phyloP scores from a whole-genome alignment of 1,284 basidiomycete species.

The Acaromyces ingoldii region DNA sequence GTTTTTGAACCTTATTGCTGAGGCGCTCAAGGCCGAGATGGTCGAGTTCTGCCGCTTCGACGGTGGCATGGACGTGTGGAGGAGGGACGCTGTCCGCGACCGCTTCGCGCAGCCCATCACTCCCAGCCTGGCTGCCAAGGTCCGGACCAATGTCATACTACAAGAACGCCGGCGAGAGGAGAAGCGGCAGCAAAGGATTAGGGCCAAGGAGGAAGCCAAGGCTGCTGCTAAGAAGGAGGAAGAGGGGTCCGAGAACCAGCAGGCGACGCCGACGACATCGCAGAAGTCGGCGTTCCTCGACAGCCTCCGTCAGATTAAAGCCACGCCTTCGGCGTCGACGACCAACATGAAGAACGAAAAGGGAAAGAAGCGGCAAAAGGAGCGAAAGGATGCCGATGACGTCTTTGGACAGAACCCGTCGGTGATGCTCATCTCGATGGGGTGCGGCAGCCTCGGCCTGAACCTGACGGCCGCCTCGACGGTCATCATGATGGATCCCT shows the following conservation, averaged over 20 bases:
- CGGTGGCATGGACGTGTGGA: slow-evolving; percentile 70
- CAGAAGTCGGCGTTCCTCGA: too few species aligned
- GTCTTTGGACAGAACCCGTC: slow-evolving; percentile 54
- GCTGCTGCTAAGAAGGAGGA: not conserved
- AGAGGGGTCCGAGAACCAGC: not conserved
- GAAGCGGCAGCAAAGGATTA: not conserved
- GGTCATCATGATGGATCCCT: slow-evolving; percentile 78
- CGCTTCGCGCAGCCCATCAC: slow-evolving; percentile 65
- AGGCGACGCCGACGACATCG: not conserved
- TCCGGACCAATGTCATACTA: not conserved
- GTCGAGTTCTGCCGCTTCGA: slow-evolving; percentile 75
- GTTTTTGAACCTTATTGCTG: slow-evolving; percentile 60
- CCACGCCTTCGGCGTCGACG: not conserved
- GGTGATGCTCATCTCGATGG: slow-evolving; percentile 79
- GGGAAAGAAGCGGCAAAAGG: slow-evolving; percentile 19
- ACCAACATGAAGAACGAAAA: slow-evolving; percentile 23
- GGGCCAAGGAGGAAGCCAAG: not conserved
- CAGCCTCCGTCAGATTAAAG: not conserved
- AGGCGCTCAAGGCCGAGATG: slow-evolving; percentile 63
- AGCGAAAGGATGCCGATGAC: not conserved
- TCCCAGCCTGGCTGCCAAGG: not conserved
- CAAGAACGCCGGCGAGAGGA: not conserved
- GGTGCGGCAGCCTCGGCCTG: slow-evolving; percentile 67
- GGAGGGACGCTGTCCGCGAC: slow-evolving; percentile 71
- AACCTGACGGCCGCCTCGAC: slow-evolving; percentile 84